Percentiles rank a stretch among this genome's conserved stretches.
These are phyloP conservation scores for Phylloporus sp. DNA, from an alignment of 768 basidiomycete species.

Conservation along the genomic window DNA sequence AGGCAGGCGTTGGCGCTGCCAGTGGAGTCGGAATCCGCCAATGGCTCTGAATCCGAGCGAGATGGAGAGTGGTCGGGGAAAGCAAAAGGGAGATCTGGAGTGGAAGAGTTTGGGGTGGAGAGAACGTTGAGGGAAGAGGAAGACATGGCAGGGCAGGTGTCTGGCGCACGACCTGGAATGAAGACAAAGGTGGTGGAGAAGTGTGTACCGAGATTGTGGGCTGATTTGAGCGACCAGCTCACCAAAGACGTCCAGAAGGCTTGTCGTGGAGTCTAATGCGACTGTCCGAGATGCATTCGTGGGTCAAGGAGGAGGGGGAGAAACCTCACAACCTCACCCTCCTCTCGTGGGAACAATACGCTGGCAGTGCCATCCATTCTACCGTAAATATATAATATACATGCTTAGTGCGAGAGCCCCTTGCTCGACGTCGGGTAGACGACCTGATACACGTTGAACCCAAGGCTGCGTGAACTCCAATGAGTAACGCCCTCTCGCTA, in stretches of 20 bases:
- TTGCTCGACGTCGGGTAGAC: conserved; percentile 30
- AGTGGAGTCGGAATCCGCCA: conserved; percentile 26
- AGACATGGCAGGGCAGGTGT: conserved; percentile 10
- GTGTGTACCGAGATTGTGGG: conserved; percentile 6
- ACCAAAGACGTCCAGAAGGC: conserved; percentile 1
- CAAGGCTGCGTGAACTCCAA: conserved; percentile 45
- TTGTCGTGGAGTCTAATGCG: conserved; percentile 19
- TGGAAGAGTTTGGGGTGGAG: conserved; percentile 10
- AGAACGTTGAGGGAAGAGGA: conserved; percentile 8
- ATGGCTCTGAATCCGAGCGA: conserved; percentile 26
- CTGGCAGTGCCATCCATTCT: conserved; percentile 6
- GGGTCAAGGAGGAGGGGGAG: conserved; percentile 29
- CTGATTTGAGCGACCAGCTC: conserved; percentile 3
- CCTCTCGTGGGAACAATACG: conserved; percentile 24
- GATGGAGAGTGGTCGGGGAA: conserved; percentile 12
- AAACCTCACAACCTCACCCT: neutral
- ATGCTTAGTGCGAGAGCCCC: conserved; percentile 3
- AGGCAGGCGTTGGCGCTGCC: conserved; percentile 20
- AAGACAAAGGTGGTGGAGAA: too few relatives aligned
- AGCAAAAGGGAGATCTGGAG: conserved; percentile 11
- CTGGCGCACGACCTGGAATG: conserved; percentile 7
- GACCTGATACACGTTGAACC: conserved; percentile 73
- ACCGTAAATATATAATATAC: conserved; percentile 1
- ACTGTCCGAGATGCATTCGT: conserved; percentile 26
- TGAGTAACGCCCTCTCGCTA: neutral